Evolutionary conservation across 306 rosid genomes (phyloP).

Genomic region (Urtica urens): DNA sequence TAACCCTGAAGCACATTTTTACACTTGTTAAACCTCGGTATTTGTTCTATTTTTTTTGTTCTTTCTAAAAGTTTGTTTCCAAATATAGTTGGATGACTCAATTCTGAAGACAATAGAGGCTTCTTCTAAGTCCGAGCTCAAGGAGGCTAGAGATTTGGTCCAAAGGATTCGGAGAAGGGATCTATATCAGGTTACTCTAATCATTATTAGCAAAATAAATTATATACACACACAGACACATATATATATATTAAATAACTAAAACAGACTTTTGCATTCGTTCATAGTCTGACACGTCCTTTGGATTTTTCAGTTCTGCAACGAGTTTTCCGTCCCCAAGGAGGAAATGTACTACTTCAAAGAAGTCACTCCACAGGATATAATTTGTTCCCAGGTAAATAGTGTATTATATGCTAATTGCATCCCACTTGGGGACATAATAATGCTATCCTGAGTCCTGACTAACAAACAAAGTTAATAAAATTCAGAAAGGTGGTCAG

Average conservation of each 20-base stretch:
- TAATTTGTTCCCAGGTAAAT: constrained; percentile 78
- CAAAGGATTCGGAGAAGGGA: constrained; percentile 71
- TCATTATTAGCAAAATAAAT: neutral
- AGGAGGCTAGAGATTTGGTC: constrained; percentile 63
- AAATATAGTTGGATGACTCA: constrained; percentile 78
- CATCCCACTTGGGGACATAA: neutral
- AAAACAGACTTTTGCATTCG: too few species aligned
- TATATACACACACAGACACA: too few species aligned
- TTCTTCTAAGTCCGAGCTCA: constrained; percentile 36
- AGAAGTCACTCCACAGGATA: constrained; percentile 67
- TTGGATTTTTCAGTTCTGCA: constrained; percentile 55
- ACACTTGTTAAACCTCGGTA: neutral
- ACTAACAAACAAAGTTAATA: too few species aligned
- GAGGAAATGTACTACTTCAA: constrained; percentile 53
- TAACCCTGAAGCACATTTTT: constrained; percentile 1
- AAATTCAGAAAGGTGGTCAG: constrained; percentile 62
- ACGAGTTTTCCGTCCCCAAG: constrained; percentile 75
- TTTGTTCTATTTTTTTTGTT: neutral
- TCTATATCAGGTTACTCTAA: constrained; percentile 52
- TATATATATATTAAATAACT: too few species aligned
- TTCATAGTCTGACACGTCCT: neutral
- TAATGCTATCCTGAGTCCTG: constrained; percentile 8
- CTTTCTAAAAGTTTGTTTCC: neutral
- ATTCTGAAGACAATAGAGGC: constrained; percentile 64
- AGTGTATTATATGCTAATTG: neutral